These are phyloP conservation scores for Cadophora sp. DNA, from an alignment of 2,329 filamentous ascomycete genomes.

Conservation along the genomic window DNA sequence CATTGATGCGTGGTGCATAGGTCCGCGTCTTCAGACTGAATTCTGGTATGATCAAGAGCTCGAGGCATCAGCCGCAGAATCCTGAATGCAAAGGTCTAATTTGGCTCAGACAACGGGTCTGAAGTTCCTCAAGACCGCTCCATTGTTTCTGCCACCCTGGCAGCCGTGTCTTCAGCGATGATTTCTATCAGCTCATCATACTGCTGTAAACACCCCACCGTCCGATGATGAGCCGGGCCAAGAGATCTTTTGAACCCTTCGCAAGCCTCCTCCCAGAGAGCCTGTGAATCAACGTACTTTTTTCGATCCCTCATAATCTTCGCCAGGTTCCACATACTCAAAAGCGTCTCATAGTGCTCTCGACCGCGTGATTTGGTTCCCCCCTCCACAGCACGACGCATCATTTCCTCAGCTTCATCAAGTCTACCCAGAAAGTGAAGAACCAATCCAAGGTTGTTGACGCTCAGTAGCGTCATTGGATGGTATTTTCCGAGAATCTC, in stretches of 20 bases:
- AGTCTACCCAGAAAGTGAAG: background rate
- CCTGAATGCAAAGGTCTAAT: background rate
- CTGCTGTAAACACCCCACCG: background rate
- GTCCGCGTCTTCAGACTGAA: background rate
- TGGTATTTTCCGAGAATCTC: slow-evolving; percentile 30
- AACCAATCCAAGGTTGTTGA: slow-evolving; percentile 11
- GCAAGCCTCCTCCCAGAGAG: slow-evolving; percentile 10
- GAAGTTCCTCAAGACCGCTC: background rate
- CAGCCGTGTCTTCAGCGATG: background rate
- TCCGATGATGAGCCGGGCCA: slow-evolving; percentile 16
- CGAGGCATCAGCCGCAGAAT: background rate
- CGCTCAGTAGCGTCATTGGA: slow-evolving; percentile 23
- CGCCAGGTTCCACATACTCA: slow-evolving; percentile 13
- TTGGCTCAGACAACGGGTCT: background rate
- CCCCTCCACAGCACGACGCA: background rate
- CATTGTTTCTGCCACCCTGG: background rate
- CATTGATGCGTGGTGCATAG: too few species aligned
- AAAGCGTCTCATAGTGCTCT: slow-evolving; percentile 13
- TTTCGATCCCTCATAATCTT: background rate
- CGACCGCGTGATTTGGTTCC: background rate
- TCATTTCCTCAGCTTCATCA: slow-evolving; percentile 12
- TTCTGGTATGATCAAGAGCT: background rate
- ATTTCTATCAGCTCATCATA: background rate
- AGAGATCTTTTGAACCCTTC: slow-evolving; percentile 17
- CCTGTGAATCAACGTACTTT: slow-evolving; percentile 17